phyloP scores from a whole-genome alignment of 805 yeast species.

The Candida orba region DNA sequence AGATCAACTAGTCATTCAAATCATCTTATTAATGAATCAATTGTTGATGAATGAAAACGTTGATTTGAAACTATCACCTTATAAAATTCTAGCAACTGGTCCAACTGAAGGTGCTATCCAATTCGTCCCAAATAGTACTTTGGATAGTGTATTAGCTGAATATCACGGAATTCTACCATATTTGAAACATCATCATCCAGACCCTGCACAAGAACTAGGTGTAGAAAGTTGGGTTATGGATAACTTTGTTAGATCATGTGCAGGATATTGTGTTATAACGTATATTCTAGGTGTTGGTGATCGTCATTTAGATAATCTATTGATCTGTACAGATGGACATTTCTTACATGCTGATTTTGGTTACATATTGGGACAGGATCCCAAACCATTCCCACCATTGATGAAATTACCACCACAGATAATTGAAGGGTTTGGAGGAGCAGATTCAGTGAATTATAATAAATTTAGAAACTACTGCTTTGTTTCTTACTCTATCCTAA shows the following conservation, averaged over 20 bases:
- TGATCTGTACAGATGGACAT: conserved; percentile 75
- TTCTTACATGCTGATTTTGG: conserved; percentile 99
- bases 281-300: conserved; percentile 95
- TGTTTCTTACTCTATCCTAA: conserved; percentile 82
- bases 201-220: conserved; percentile 29
- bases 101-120: conserved; percentile 89
- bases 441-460: conserved; percentile 74
- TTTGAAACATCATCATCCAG: conserved; percentile 60
- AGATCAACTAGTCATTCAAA: conserved; percentile 94
- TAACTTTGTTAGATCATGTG: conserved; percentile 88
- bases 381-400: conserved; percentile 97
- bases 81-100: conserved; percentile 84
- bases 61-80: conserved; percentile 82
- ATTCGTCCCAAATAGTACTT: conserved; percentile 87
- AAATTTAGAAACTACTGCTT: conserved; percentile 90
- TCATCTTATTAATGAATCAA: conserved; percentile 85
- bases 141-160: conserved; percentile 68
- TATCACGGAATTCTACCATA: conserved; percentile 72
- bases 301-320: conserved; percentile 85
- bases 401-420: conserved; percentile 97
- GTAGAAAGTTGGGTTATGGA: conserved; percentile 65
- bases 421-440: conserved; percentile 97
- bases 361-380: conserved; percentile 92
- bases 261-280: conserved; percentile 96
- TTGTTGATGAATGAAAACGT: conserved; percentile 82